Evolutionary conservation across 2,329 filamentous ascomycete species (phyloP), one percentile per base, ranked within the genome.

Genomic region (Verticillium nubilum): DNA sequence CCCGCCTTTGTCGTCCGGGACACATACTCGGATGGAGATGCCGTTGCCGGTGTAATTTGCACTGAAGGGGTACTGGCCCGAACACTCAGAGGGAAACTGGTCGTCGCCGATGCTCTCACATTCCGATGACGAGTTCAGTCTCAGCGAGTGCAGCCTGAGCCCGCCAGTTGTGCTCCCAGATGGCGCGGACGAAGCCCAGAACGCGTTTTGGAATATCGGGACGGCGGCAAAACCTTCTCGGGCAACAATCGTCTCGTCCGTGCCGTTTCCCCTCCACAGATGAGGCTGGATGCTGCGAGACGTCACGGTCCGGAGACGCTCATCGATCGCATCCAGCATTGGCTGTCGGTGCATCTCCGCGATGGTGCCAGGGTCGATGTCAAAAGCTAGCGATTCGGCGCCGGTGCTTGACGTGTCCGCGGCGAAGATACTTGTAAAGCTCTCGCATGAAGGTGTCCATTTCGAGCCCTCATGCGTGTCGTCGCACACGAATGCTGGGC

Each of bases 181-280:
- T 5, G 61, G 58, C 13, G 62, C 42, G 5, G 61, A 55, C 6
- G 61, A 63, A 2, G 58, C 61, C 61, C 61, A 63, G 53, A 62
- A 63, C 4, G 60, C 33, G 12, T 58, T 58, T 31, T 62, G 33
- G 26, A 54, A 63, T 5, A 47, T 58, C n/a, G 60, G 60, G 3
- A 58, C 25, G 4, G 4, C 25, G 25, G 12, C 5, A 12, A 47
- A 47, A 47, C 2, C 42, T 12, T 54, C 29, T 3, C 29, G 25
- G 3, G n/a, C 7, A 4, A 29, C 13, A 15, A 54, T 54, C 52
- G 52, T 61, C 5, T 55, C 54, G 17, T 59, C 50, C 13, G 35
- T 62, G 13, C 61, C 54, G n/a, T 52, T 42, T 26, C 33, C 52
- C 25, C 61, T 57, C 61, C 61, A 62, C 15, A 62, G 57, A 5